Conservation (phyloP, 768 basidiomycete species). For the Naganishia kalamii region DNA sequence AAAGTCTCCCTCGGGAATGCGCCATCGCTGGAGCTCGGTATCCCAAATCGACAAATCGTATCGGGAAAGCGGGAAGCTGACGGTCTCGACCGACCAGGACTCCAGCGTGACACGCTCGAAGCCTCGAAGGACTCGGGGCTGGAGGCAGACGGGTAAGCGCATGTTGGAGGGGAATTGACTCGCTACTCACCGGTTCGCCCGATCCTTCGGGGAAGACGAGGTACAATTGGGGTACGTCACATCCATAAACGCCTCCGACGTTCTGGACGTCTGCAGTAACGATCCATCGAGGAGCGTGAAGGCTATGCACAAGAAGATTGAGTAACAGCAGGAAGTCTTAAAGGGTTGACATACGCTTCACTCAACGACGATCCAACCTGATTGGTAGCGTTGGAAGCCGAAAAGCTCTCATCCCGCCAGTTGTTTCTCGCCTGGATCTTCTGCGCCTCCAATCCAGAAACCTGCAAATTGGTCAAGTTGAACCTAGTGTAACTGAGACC, state of each 20-base stretch:
- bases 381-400: constrained; percentile 9
- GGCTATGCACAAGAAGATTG: constrained; percentile 14
- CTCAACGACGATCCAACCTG: constrained; percentile 22
- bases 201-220: constrained; percentile 25
- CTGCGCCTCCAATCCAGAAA: constrained; percentile 34
- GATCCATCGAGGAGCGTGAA: constrained; percentile 37
- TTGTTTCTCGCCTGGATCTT: constrained; percentile 9
- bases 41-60: constrained; percentile 46
- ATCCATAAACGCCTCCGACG: constrained; percentile 37
- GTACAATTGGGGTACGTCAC: constrained; percentile 45
- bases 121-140: constrained; percentile 14
- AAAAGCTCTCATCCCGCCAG: constrained; percentile 2
- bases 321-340: background rate
- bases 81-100: constrained; percentile 31
- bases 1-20: constrained; percentile 37
- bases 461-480: constrained; percentile 58
- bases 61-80: constrained; percentile 35
- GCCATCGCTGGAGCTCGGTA: constrained; percentile 37
- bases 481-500: constrained; percentile 82
- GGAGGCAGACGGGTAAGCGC: background rate
- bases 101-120: constrained; percentile 35
- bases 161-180: background rate
- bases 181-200: constrained; percentile 18
- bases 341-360: constrained; percentile 19
- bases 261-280: constrained; percentile 40